Evolutionary conservation across 257 asterid species (phyloP).

Genomic region (Scutellaria baicalensis): DNA sequence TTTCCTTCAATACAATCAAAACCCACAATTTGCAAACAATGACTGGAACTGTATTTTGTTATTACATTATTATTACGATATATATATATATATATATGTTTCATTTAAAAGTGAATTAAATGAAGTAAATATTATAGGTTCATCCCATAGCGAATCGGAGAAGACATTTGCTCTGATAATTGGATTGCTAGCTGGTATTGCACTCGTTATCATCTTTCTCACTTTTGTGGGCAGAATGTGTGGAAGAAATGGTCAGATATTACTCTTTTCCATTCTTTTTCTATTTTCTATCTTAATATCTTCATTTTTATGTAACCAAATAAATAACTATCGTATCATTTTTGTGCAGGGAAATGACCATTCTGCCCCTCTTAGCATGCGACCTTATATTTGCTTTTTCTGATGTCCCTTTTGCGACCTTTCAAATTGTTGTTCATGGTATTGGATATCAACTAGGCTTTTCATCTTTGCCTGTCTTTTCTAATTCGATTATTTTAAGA

Average conservation of each 20-base stretch:
- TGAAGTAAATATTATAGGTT: constrained; percentile 19
- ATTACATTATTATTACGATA: too few species aligned
- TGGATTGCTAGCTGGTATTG: constrained; percentile 67
- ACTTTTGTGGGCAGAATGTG: constrained; percentile 52
- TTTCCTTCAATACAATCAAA: too few species aligned
- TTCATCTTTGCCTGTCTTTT: too few species aligned
- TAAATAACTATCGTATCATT: not conserved
- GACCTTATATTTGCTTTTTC: constrained; percentile 6
- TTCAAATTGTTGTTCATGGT: constrained; percentile 1
- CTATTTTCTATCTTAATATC: not conserved
- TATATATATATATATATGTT: too few species aligned
- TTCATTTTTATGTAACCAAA: not conserved
- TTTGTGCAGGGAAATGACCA: constrained; percentile 45
- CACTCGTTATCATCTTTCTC: constrained; percentile 55
- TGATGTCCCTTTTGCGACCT: constrained; percentile 12
- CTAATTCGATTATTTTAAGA: too few species aligned
- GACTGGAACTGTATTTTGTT: not conserved
- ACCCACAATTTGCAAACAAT: too few species aligned
- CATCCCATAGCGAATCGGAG: constrained; percentile 54
- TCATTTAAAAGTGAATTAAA: not conserved
- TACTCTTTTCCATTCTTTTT: not conserved
- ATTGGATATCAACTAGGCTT: not conserved
- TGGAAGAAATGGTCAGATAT: constrained; percentile 39
- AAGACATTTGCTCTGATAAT: constrained; percentile 72
- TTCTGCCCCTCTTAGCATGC: not conserved